phyloP scores from a whole-genome alignment of 805 yeast genomes.

The Candida hungchunana region DNA sequence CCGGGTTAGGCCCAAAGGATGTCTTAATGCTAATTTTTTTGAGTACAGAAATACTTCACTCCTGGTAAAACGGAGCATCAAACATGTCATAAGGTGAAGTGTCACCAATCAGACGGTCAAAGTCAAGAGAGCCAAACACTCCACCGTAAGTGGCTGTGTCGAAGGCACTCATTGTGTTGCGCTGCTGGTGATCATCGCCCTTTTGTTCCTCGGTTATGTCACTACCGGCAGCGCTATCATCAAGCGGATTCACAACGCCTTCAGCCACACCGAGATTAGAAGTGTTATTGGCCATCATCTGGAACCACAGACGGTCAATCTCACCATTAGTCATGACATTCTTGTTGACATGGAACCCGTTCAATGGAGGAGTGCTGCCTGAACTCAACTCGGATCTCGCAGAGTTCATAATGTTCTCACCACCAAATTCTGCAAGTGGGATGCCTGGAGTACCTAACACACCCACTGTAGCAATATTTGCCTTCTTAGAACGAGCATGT shows the following conservation, averaged over 20 bases:
- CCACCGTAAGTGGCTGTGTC: conserved; percentile 1
- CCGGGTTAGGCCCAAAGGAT: too few species aligned
- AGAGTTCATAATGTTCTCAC: not conserved
- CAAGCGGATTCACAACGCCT: conserved; percentile 1
- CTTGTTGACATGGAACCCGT: conserved; percentile 19
- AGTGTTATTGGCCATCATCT: conserved; percentile 22
- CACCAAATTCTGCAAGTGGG: too few species aligned
- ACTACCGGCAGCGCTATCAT: not conserved
- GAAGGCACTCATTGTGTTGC: too few species aligned
- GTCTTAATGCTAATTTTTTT: too few species aligned
- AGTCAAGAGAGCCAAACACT: conserved; percentile 13
- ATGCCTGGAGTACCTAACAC: too few species aligned
- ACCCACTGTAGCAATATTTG: not conserved
- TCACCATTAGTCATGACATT: conserved; percentile 18
- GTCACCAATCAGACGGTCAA: conserved; percentile 19
- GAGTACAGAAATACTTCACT: not conserved
- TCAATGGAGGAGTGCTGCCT: conserved; percentile 12
- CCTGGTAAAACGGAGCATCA: conserved; percentile 17
- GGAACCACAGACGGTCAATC: conserved; percentile 24
- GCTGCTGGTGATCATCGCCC: too few species aligned
- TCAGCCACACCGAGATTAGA: not conserved
- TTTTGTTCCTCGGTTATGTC: too few species aligned
- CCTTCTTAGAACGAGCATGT: conserved; percentile 13
- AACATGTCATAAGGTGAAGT: conserved; percentile 21
- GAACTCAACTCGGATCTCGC: conserved; percentile 6